Base-by-base conservation (phyloP, 2,329 filamentous ascomycete species). In the Sphaerulina musiva region DNA sequence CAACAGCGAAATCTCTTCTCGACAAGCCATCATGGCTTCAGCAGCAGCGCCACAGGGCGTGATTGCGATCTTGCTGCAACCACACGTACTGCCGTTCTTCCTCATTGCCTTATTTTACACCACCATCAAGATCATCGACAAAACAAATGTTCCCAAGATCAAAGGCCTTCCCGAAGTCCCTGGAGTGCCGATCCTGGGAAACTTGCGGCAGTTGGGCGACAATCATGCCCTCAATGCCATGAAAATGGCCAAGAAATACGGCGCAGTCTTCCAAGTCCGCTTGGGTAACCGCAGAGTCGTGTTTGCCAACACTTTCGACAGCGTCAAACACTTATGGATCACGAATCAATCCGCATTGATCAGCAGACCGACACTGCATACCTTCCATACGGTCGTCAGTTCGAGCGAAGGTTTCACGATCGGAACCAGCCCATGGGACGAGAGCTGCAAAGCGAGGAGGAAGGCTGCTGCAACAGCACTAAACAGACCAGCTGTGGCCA, bases 351-450 rank as follows among this genome's bases (percentile, higher is more conserved):
- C 86, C 0, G 79, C 87, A 0, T 73, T 91, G 54, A 89, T 90
- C 63, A 90, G 86, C 0, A 80, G 88, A 1, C 88, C 88, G 0
- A 88, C 78, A 23, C 80, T 90, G 46, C 86, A 92, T 69, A 92
- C 87, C 0, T 92, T 91, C 69, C 87, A 91, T 70, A 86, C 80
- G 4, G 84, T 91, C 3, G 84, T 90, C 2, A 89, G 86, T 1
- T 82, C 78, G 34, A 87, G 85, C 0, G 85, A 89, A 62, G 87
- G 87, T 5, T 87, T 89, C 70, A 92, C 87, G 0, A 89, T 93
- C 57, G 88, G 88, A 1, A 89, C 87, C 0, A 90, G 86, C 0
- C 87, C 88, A 0, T 93, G 87, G 85, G 86, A 91, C 58, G 87
- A 89, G 48, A 88, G 83, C 2, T 89, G 86, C 72, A 92, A 91